Percentiles rank a stretch among this genome's conserved stretches.
Conservation (phyloP, 139 green algal genomes). For the Ettlia oleoabundans region DNA sequence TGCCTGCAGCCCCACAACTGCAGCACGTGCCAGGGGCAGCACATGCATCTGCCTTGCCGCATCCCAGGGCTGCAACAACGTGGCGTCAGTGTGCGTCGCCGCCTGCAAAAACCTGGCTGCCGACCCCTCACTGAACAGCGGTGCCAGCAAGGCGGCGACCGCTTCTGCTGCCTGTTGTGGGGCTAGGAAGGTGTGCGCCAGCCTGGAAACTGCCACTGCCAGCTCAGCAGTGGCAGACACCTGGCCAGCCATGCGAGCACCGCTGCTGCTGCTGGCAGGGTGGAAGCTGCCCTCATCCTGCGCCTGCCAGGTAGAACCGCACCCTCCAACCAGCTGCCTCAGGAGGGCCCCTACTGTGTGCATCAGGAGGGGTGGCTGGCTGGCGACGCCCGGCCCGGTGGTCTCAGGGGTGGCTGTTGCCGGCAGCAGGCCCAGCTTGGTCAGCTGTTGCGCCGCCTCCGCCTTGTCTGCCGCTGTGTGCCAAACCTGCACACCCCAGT, state of each 20-base stretch:
- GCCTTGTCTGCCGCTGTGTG: conserved; percentile 5
- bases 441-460: conserved; percentile 8
- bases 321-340: neutral
- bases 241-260: neutral
- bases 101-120: neutral
- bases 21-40: conserved; percentile 24
- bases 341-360: too few species aligned
- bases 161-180: neutral
- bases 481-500: conserved; percentile 47
- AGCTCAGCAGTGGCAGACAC: conserved; percentile 7
- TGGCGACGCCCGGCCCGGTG: too few species aligned
- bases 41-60: neutral
- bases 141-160: conserved; percentile 5
- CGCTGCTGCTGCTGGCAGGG: neutral
- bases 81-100: neutral
- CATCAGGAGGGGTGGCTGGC: too few species aligned
- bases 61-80: conserved; percentile 43
- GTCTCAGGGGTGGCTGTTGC: too few species aligned
- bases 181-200: conserved; percentile 1
- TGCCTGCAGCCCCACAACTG: neutral
- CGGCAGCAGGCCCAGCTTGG: neutral
- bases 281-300: neutral
- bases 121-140: neutral
- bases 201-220: neutral
- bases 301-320: neutral